Evolutionary conservation across 768 basidiomycete species (phyloP), one percentile per base, ranked within the genome.

Genomic region (Termitomyces sp.): DNA sequence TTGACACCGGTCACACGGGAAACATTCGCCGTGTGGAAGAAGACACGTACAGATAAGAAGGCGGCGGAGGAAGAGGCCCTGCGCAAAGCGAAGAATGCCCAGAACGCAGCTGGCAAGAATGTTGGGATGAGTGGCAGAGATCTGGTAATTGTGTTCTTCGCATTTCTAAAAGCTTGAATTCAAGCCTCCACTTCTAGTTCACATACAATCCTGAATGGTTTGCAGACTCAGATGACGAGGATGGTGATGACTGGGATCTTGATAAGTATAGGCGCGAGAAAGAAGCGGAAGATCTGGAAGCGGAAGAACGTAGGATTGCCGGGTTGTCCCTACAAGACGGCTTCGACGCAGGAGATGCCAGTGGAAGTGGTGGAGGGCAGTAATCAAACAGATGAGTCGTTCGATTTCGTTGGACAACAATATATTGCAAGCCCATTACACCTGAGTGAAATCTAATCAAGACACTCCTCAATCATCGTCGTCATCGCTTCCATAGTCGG

Each of bases 131-230:
- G 90, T 57, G 97, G 97, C 51, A 82, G 93, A 73, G 97, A 98
- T 74, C 76, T 99, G 76, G 93, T 95, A 65, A 63, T 84, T 75
- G 32, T 35, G 17, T 40, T 54, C 51, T 52, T 58, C 37, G 56
- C 31, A 51, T 38, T 48, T 49, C 2, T 53, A 51, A 50, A 35
- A 54, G 42, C 53, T 37, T 38, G 55, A 0, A 48, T 54, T 51
- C 4, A 60, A 12, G 16, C 38, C 8, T 31, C 62, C 23, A 45
- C 48, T 45, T 61, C 6, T 65, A 93, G 89, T 96, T 97, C 82
- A 88, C 92, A 75, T 96, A 92, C 84, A 95, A 95, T 72, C 90
- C 93, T 17, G 91, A 94, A 65, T 93, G 92, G 90, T 95, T 94
- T 76, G 83, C 87, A 62, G 93, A 93, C 65, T 51, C 49, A 11